A percentile compares a stretch with the other conserved stretches of the same genome.
Conservation (phyloP, 2,329 filamentous ascomycete genomes). For the Lomentospora prolificans region DNA sequence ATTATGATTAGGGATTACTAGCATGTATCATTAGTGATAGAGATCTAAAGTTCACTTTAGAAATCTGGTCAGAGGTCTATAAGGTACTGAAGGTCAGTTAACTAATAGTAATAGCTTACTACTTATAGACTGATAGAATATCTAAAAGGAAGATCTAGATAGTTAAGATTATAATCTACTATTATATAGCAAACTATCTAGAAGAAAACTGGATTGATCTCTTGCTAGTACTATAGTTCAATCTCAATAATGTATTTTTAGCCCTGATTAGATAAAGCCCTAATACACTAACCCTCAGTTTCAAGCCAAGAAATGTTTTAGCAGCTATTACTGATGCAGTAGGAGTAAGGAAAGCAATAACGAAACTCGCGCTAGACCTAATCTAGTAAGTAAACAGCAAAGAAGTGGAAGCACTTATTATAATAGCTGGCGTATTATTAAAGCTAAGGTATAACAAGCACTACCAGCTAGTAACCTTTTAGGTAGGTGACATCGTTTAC, state of each 20-base stretch:
- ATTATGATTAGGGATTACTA: no score
- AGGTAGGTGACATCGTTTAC: not conserved
- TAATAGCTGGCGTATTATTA: no score
- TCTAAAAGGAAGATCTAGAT: no score
- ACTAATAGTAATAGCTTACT: not conserved
- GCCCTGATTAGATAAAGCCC: not conserved
- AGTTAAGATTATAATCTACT: no score
- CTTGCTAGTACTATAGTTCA: no score
- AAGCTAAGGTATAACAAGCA: no score
- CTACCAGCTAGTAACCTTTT: not conserved
- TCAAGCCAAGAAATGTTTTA: not conserved
- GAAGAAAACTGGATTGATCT: no score
- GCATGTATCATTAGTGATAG: no score
- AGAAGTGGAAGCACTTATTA: not conserved
- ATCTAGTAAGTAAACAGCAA: not conserved
- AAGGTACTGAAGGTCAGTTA: not conserved
- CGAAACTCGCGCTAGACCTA: not conserved
- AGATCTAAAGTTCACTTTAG: not conserved
- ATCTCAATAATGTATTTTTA: no score
- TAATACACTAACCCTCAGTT: not conserved
- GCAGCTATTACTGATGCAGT: not conserved
- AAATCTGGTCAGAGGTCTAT: not conserved
- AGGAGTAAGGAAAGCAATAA: not conserved
- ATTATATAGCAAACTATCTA: no score
- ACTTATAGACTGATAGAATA: no score